A percentile compares a stretch with the other conserved stretches of the same genome.
phyloP scores from a whole-genome alignment of 805 yeast genomes.

The Cyberlindnera meyerae region DNA sequence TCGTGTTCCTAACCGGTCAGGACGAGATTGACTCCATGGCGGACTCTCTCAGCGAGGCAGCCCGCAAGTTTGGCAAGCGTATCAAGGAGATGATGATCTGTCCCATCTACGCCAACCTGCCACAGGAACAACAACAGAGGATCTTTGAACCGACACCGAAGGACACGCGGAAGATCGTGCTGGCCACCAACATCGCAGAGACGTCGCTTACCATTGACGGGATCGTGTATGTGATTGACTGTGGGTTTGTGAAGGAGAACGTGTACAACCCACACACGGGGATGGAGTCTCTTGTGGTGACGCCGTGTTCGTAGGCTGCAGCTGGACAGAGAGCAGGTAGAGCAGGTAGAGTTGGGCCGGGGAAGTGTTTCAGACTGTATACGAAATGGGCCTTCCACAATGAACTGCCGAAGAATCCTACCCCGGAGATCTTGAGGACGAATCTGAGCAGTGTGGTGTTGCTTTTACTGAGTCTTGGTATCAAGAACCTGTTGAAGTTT shows the following conservation, averaged over 20 bases:
- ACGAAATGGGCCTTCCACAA: conserved; percentile 77
- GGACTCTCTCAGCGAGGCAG: conserved; percentile 64
- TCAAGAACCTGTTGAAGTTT: conserved; percentile 73
- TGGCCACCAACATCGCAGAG: conserved; percentile 97
- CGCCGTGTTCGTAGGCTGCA: conserved; percentile 90
- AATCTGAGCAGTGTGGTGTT: conserved; percentile 75
- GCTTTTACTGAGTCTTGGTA: conserved; percentile 75
- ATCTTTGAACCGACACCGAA: conserved; percentile 88
- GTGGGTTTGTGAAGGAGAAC: conserved; percentile 92
- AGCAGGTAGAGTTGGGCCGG: conserved; percentile 97
- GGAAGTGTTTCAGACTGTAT: conserved; percentile 85
- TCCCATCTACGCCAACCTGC: conserved; percentile 89
- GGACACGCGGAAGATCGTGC: conserved; percentile 74
- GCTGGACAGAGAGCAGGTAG: conserved; percentile 97
- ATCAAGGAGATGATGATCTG: conserved; percentile 60
- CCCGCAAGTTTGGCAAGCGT: conserved; percentile 50
- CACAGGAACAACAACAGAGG: conserved; percentile 72
- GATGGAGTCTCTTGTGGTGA: conserved; percentile 80
- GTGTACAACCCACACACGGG: conserved; percentile 84
- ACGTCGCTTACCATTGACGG: conserved; percentile 96
- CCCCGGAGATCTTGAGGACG: conserved; percentile 89
- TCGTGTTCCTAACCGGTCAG: conserved; percentile 92
- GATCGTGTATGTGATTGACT: conserved; percentile 89
- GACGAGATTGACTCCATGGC: conserved; percentile 88
- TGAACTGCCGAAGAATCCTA: conserved; percentile 74